Evolutionary conservation across 2,329 filamentous ascomycete genomes (phyloP).

Genomic region (Pleomassaria siparia): DNA sequence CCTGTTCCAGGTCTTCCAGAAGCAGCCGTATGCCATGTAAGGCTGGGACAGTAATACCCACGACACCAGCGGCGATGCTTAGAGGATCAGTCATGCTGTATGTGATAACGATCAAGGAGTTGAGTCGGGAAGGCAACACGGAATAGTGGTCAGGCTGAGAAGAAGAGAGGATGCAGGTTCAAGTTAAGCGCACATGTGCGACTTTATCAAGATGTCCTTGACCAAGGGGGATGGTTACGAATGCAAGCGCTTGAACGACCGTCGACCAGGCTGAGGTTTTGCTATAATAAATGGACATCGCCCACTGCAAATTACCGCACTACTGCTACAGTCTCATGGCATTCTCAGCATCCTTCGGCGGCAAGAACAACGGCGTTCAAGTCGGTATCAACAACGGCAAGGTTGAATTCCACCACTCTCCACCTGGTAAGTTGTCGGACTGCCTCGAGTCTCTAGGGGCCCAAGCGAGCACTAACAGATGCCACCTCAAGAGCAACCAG

Average conservation of each 20-base stretch:
- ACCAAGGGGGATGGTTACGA: not conserved
- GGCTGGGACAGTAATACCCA: constrained; percentile 33
- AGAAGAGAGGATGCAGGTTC: not conserved
- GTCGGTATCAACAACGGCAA: constrained; percentile 9
- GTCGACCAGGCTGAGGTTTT: not conserved
- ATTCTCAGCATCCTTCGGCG: constrained; percentile 7
- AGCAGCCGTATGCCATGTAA: constrained; percentile 34
- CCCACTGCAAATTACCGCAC: not conserved
- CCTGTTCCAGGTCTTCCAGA: constrained; percentile 33
- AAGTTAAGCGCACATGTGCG: not conserved
- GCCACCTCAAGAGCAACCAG: constrained; percentile 7
- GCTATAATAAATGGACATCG: not conserved
- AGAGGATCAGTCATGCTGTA: constrained; percentile 28
- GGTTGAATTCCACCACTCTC: constrained; percentile 7
- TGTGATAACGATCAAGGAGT: not conserved
- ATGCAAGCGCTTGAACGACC: not conserved
- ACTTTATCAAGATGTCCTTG: not conserved
- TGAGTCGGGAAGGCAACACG: not conserved
- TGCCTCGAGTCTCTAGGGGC: constrained; percentile 3
- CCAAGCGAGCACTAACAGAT: constrained; percentile 7
- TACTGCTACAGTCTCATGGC: constrained; percentile 1
- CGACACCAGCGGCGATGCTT: constrained; percentile 33
- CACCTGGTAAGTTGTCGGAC: constrained; percentile 10
- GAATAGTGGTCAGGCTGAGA: not conserved
- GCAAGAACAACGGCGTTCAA: constrained; percentile 8